Percentiles rank a stretch among this genome's conserved stretches.
Conservation (phyloP, 2,329 filamentous ascomycete species). For the Lachnellula arida region DNA sequence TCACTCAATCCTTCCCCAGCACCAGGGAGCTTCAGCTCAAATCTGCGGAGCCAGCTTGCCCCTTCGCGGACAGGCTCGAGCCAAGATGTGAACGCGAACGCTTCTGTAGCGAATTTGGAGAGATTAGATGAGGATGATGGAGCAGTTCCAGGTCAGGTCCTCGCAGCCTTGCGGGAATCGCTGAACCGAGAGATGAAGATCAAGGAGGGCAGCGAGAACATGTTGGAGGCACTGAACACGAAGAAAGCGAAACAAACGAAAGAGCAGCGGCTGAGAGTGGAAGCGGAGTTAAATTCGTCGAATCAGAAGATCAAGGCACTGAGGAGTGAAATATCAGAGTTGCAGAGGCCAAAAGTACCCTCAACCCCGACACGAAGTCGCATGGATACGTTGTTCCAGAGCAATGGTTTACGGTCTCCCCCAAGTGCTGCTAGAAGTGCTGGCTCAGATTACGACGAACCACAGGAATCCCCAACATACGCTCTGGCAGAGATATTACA, state of each 20-base stretch:
- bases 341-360: constrained; percentile 46
- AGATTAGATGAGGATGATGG: constrained; percentile 60
- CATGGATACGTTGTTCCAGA: constrained; percentile 43
- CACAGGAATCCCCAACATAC: constrained; percentile 83
- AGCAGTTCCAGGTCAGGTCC: constrained; percentile 63
- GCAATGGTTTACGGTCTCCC: constrained; percentile 51
- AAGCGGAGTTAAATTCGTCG: constrained; percentile 85
- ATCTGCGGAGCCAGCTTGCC: constrained; percentile 67
- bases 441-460: constrained; percentile 61
- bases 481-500: constrained; percentile 86
- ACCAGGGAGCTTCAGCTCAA: constrained; percentile 85
- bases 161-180: constrained; percentile 72
- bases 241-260: constrained; percentile 96
- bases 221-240: constrained; percentile 87
- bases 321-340: constrained; percentile 55
- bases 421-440: constrained; percentile 51
- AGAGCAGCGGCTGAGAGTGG: constrained; percentile 72
- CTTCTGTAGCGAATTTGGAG: constrained; percentile 44
- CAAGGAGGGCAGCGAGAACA: constrained; percentile 94
- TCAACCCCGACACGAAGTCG: constrained; percentile 46
- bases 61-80: constrained; percentile 58
- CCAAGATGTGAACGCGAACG: constrained; percentile 52
- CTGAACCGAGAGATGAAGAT: constrained; percentile 97
- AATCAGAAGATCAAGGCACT: constrained; percentile 66
- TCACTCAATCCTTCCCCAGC: constrained; percentile 67